Evolutionary conservation across 1,284 basidiomycete genomes (phyloP).

Genomic region (Pterula multifida): DNA sequence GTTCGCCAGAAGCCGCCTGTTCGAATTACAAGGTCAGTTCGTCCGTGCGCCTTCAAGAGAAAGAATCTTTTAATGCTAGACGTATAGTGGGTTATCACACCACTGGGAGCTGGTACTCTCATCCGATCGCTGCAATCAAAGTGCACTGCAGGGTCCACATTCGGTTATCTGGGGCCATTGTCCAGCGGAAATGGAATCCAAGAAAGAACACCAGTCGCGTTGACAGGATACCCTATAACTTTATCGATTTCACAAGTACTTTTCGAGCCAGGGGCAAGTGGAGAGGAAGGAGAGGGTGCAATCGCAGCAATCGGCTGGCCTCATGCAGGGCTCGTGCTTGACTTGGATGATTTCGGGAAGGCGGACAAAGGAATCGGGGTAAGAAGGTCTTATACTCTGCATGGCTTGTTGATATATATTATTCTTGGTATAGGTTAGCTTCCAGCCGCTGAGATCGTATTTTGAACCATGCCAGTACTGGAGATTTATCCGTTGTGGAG

Average conservation of each 20-base stretch:
- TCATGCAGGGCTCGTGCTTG: neutral
- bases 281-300: neutral
- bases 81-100: neutral
- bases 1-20: neutral
- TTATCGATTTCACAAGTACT: neutral
- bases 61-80: neutral
- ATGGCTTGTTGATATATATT: neutral
- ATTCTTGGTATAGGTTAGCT: neutral
- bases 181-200: too few species aligned
- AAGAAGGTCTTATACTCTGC: neutral
- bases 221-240: neutral
- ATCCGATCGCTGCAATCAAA: neutral
- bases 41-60: neutral
- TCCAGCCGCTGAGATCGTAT: neutral
- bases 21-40: neutral
- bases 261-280: neutral
- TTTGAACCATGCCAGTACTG: neutral
- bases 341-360: neutral
- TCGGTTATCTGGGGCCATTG: neutral
- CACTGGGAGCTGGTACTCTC: neutral
- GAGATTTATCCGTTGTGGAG: neutral
- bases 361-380: neutral
- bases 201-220: neutral
- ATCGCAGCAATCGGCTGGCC: neutral
- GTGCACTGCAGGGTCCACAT: neutral